Conservation (phyloP, 306 rosid genomes). For the Aeschynomene evenia region DNA sequence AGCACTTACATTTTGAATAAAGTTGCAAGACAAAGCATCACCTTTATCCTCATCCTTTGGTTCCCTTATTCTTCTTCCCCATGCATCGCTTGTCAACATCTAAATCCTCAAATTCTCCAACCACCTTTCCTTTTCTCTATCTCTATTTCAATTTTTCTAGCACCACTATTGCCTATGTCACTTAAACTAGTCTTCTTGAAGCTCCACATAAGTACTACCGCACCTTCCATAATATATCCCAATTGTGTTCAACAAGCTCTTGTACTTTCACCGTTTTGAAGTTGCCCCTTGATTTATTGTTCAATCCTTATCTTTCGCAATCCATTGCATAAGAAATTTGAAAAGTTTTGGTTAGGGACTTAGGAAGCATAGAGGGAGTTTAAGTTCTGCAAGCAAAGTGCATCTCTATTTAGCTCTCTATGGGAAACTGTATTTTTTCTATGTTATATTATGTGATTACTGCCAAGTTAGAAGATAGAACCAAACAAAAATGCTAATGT, state of each 20-base stretch:
- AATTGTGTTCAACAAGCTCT: slow-evolving; percentile 32
- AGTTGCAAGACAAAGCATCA: slow-evolving; percentile 57
- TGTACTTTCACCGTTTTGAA: slow-evolving; percentile 5
- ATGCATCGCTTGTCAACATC: slow-evolving; percentile 45
- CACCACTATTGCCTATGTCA: slow-evolving; percentile 26
- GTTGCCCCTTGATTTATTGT: slow-evolving; percentile 2
- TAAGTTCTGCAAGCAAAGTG: slow-evolving; percentile 28
- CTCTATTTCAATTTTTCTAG: no score
- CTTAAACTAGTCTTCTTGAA: slow-evolving; percentile 28
- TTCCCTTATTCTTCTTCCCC: slow-evolving; percentile 43
- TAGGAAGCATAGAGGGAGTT: slow-evolving; percentile 9
- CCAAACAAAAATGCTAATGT: no score
- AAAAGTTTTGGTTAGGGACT: neutral
- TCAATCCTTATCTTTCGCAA: neutral
- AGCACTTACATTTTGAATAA: slow-evolving; percentile 62
- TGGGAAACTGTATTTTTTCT: slow-evolving; percentile 7
- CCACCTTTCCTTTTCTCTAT: slow-evolving; percentile 35
- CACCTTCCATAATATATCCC: slow-evolving; percentile 31
- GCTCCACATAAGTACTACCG: slow-evolving; percentile 22
- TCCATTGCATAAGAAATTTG: neutral
- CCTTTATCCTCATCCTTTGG: slow-evolving; percentile 44
- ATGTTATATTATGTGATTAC: slow-evolving; percentile 1
- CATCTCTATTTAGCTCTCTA: slow-evolving; percentile 1
- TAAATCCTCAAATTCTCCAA: slow-evolving; percentile 21
- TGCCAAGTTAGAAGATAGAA: slow-evolving; percentile 1